A percentile compares a stretch with the other conserved stretches of the same genome.
phyloP scores from a whole-genome alignment of 805 yeast genomes.

The Barnettozyma siamensis region DNA sequence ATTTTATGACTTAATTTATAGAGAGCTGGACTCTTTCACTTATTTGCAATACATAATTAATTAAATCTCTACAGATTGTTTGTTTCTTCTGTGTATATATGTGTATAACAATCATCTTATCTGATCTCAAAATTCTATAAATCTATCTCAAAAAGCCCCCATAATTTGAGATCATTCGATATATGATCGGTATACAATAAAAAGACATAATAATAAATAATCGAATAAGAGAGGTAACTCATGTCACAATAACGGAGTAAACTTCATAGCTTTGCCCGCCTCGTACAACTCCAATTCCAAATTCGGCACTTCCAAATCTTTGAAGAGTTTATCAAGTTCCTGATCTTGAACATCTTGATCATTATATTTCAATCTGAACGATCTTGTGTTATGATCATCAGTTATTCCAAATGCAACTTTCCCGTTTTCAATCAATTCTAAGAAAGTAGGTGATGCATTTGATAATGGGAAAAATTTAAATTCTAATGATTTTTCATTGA shows the following conservation, averaged over 20 bases:
- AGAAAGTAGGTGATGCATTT: conserved; percentile 74
- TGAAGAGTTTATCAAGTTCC: conserved; percentile 17
- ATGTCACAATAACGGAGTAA: conserved; percentile 23
- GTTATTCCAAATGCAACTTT: conserved; percentile 50
- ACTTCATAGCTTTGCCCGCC: conserved; percentile 12
- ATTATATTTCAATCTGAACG: conserved; percentile 15
- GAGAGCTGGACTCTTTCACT: not conserved
- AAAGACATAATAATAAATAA: too few relatives aligned
- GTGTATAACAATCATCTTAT: too few relatives aligned
- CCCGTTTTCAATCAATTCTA: conserved; percentile 76
- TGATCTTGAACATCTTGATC: conserved; percentile 15
- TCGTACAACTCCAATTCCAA: conserved; percentile 21
- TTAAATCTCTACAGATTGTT: too few relatives aligned
- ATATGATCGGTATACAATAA: too few relatives aligned
- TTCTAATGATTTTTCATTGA: conserved; percentile 48
- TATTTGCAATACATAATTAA: too few relatives aligned
- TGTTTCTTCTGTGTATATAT: too few relatives aligned
- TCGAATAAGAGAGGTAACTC: too few relatives aligned
- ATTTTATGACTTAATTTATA: not conserved
- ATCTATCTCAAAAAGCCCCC: too few relatives aligned
- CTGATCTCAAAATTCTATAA: too few relatives aligned
- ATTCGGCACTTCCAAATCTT: conserved; percentile 9
- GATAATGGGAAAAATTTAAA: conserved; percentile 60
- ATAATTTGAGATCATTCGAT: too few relatives aligned
- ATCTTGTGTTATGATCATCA: conserved; percentile 8